Percentiles rank a stretch among this genome's conserved stretches.
Conservation (phyloP, 2,329 filamentous ascomycete species). For the Diplodia scrobiculata region DNA sequence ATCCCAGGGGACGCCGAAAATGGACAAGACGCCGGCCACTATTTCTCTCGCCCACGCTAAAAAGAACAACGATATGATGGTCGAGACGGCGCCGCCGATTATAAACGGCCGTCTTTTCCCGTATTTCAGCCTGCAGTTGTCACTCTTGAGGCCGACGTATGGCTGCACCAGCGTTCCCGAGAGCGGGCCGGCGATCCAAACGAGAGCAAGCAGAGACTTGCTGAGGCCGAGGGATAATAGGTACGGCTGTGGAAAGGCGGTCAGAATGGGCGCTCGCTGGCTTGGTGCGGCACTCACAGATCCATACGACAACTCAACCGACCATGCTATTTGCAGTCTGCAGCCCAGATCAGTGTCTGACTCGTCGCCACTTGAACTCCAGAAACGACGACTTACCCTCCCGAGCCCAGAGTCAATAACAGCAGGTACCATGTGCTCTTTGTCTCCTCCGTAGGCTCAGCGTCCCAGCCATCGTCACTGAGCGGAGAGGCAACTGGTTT, state of each 20-base stretch:
- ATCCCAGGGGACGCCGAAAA: constrained; percentile 71
- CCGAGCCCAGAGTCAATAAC: constrained; percentile 81
- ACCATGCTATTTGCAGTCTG: constrained; percentile 90
- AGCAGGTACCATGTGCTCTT: constrained; percentile 86
- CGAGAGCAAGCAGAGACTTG: constrained; percentile 55
- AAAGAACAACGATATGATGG: constrained; percentile 53
- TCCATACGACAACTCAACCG: constrained; percentile 89
- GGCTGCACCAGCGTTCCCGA: constrained; percentile 58
- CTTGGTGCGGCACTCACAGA: constrained; percentile 58
- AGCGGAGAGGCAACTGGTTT: constrained; percentile 41
- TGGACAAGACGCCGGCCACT: constrained; percentile 64
- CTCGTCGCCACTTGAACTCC: neutral
- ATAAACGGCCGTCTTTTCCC: constrained; percentile 58
- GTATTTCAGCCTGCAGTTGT: constrained; percentile 52
- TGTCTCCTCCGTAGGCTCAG: constrained; percentile 60
- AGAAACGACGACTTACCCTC: constrained; percentile 56
- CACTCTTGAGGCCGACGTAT: constrained; percentile 57
- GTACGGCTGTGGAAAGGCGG: constrained; percentile 48
- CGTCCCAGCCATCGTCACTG: constrained; percentile 47
- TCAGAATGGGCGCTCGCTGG: constrained; percentile 28
- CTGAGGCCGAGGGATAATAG: constrained; percentile 56
- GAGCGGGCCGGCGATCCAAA: constrained; percentile 60
- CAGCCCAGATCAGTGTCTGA: constrained; percentile 7
- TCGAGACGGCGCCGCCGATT: constrained; percentile 52
- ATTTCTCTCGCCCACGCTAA: constrained; percentile 56